Evolutionary conservation across 2,329 filamentous ascomycete species (phyloP).

Genomic region (Penicillium sp.): DNA sequence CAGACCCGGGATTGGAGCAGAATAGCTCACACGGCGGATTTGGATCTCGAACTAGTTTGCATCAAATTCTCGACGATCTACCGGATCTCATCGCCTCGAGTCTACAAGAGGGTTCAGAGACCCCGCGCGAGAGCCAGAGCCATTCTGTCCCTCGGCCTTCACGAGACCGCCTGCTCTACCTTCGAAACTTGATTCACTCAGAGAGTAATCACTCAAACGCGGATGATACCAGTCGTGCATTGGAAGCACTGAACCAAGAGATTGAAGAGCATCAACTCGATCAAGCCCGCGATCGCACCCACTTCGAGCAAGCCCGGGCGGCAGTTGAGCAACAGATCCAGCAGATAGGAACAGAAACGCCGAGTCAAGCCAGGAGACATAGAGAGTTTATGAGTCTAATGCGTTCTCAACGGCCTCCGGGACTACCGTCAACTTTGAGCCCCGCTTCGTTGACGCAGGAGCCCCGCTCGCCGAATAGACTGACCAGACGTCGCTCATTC

Average conservation of each 20-base stretch:
- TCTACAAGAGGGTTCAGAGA: neutral
- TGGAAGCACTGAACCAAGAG: conserved; percentile 47
- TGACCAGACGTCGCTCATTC: conserved; percentile 19
- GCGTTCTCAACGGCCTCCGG: conserved; percentile 14
- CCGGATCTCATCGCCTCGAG: conserved; percentile 18
- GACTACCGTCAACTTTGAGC: conserved; percentile 14
- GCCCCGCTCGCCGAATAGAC: conserved; percentile 9
- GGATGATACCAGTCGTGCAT: conserved; percentile 36
- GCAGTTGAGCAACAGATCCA: conserved; percentile 31
- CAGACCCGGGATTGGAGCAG: neutral
- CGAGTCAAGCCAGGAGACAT: neutral
- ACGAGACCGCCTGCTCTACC: conserved; percentile 18
- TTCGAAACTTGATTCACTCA: conserved; percentile 44
- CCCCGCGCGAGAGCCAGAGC: conserved; percentile 9
- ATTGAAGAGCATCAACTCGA: conserved; percentile 37
- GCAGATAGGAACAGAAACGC: neutral
- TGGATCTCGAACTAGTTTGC: neutral
- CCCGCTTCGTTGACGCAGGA: conserved; percentile 9
- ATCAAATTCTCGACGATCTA: neutral
- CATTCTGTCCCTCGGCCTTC: conserved; percentile 1
- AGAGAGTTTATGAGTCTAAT: neutral
- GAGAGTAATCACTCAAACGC: conserved; percentile 37
- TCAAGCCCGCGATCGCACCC: conserved; percentile 24
- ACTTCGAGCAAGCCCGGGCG: conserved; percentile 31
- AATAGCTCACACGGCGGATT: neutral